Conservation (phyloP, 1,284 basidiomycete species). For the Cystobasidium sp. region DNA sequence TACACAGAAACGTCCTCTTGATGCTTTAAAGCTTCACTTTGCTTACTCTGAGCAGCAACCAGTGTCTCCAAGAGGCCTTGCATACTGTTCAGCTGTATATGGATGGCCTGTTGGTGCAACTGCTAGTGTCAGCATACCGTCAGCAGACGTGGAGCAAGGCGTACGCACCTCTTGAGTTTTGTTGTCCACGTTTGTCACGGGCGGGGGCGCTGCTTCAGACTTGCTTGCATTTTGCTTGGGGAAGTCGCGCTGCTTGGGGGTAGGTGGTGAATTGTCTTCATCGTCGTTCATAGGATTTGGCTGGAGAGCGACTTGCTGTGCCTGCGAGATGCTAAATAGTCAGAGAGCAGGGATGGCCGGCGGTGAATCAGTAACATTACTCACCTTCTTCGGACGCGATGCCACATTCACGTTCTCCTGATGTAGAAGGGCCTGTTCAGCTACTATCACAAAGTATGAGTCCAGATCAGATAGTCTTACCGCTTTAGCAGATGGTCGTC, state of each 20-base stretch:
- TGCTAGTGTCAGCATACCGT: background rate
- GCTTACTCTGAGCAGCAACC: slow-evolving; percentile 24
- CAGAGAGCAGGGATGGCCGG: no score
- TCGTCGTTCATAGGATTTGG: background rate
- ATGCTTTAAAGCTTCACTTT: slow-evolving; percentile 20
- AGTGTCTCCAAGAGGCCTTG: slow-evolving; percentile 24
- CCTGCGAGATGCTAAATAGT: background rate
- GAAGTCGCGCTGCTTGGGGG: slow-evolving; percentile 22
- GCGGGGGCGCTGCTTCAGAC: background rate
- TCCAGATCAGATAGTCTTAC: background rate
- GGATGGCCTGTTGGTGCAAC: background rate
- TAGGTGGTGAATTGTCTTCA: slow-evolving; percentile 15
- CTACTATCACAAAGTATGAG: no score
- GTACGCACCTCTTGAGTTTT: slow-evolving; percentile 19
- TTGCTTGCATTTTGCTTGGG: background rate
- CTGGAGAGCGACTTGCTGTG: background rate
- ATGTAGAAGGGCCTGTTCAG: no score
- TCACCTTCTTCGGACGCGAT: no score
- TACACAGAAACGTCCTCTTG: slow-evolving; percentile 40
- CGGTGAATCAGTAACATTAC: no score
- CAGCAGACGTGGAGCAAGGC: background rate
- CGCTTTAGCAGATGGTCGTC: slow-evolving; percentile 1
- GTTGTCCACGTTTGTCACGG: background rate
- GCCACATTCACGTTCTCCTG: no score
- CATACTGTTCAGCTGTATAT: slow-evolving; percentile 24